Conservation (phyloP, 108 stramenopile species). For the Cylindrotheca fusiformis region DNA sequence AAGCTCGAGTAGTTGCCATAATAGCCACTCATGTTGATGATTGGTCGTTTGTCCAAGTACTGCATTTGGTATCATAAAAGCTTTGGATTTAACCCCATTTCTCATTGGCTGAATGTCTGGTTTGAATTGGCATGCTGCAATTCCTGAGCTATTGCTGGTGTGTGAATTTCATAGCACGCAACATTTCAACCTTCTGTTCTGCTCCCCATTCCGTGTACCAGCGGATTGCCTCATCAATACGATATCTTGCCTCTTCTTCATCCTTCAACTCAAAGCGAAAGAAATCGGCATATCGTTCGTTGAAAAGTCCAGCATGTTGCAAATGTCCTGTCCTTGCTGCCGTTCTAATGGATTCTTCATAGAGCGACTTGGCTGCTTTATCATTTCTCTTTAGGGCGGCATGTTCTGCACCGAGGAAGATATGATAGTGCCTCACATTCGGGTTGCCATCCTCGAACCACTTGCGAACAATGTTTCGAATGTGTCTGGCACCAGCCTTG, state of each 20-base stretch:
- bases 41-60: too few species aligned
- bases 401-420: constrained; percentile 6
- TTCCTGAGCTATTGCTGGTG: too few species aligned
- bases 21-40: too few species aligned
- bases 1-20: too few species aligned
- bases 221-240: constrained; percentile 1
- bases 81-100: too few species aligned
- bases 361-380: background rate
- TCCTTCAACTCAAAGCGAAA: background rate
- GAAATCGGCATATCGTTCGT: constrained; percentile 10
- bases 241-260: constrained; percentile 4
- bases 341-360: constrained; percentile 4
- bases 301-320: constrained; percentile 12
- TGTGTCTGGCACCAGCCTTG: background rate
- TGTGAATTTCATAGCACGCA: too few species aligned
- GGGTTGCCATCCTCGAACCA: constrained; percentile 24
- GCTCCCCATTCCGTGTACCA: constrained; percentile 16
- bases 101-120: too few species aligned
- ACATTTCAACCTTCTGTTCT: constrained; percentile 16
- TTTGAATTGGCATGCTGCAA: too few species aligned
- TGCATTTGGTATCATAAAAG: too few species aligned
- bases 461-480: constrained; percentile 2
- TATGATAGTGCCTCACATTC: constrained; percentile 9
- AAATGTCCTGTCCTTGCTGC: constrained; percentile 3
- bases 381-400: background rate